Conservation (phyloP, 164 flowering plant species). For the Dillenia suffruticosa region DNA sequence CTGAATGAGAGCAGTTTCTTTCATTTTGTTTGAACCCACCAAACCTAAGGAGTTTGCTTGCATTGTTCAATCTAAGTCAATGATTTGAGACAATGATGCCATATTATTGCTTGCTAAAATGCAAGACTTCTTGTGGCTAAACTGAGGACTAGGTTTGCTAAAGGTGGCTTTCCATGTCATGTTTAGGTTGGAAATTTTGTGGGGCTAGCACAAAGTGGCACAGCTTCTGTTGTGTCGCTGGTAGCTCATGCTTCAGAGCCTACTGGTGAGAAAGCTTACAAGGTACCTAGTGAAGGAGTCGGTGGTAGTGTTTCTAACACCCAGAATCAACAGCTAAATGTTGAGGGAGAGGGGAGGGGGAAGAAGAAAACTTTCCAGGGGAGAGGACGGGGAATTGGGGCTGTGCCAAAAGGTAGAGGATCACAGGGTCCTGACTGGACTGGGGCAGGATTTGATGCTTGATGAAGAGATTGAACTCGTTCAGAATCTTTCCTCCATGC, state of each 20-base stretch:
- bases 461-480: conserved; percentile 42
- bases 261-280: conserved; percentile 17
- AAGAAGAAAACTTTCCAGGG: conserved; percentile 66
- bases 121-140: not conserved
- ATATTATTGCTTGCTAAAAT: too few species aligned
- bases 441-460: conserved; percentile 95
- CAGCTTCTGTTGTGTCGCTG: conserved; percentile 21
- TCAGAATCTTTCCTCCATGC: not conserved
- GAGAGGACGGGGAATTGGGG: conserved; percentile 69
- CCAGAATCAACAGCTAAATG: conserved; percentile 30
- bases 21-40: too few species aligned
- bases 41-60: too few species aligned
- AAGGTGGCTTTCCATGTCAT: conserved; percentile 10
- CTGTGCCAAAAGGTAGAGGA: conserved; percentile 70
- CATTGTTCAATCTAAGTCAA: too few species aligned
- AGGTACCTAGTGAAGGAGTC: conserved; percentile 24
- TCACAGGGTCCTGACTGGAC: conserved; percentile 79
- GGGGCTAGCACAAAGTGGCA: conserved; percentile 21
- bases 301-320: conserved; percentile 30
- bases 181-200: conserved; percentile 36
- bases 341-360: conserved; percentile 61
- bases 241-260: conserved; percentile 18
- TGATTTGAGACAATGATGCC: too few species aligned
- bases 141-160: not conserved
- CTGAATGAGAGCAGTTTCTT: too few species aligned